These are phyloP conservation scores for Talaromyces sp. DNA, from an alignment of 2,329 filamentous ascomycete genomes.

Conservation along the genomic window DNA sequence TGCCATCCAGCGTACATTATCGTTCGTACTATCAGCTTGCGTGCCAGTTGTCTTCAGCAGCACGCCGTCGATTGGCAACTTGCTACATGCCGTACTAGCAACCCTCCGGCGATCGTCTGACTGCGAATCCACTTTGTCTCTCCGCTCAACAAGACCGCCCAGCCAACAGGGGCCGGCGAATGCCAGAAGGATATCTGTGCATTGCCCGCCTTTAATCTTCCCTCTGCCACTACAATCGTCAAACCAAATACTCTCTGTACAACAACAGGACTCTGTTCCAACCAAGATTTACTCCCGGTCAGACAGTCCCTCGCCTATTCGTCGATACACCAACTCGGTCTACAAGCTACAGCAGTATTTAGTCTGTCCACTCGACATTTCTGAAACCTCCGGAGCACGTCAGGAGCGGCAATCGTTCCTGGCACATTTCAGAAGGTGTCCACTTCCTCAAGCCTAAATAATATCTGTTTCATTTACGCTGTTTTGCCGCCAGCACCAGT, in stretches of 20 bases:
- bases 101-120: conserved; percentile 15
- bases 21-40: not conserved
- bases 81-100: conserved; percentile 17
- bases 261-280: not conserved
- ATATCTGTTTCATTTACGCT: conserved; percentile 1
- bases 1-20: not conserved
- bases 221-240: not conserved
- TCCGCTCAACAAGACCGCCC: conserved; percentile 5
- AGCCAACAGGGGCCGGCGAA: conserved; percentile 7
- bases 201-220: not conserved
- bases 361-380: conserved; percentile 3
- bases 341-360: not conserved
- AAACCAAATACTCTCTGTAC: not conserved
- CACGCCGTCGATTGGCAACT: not conserved
- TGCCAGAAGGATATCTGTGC: conserved; percentile 3
- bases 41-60: not conserved
- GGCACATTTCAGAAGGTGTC: conserved; percentile 8
- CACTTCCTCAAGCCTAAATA: conserved; percentile 13
- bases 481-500: conserved; percentile 10
- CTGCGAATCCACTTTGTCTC: conserved; percentile 14
- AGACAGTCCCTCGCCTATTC: not conserved
- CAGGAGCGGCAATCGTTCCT: conserved; percentile 9
- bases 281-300: not conserved
- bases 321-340: not conserved
- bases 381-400: conserved; percentile 17